These are phyloP conservation scores for Termitomyces sp. DNA, from an alignment of 768 basidiomycete species.

Conservation along the genomic window DNA sequence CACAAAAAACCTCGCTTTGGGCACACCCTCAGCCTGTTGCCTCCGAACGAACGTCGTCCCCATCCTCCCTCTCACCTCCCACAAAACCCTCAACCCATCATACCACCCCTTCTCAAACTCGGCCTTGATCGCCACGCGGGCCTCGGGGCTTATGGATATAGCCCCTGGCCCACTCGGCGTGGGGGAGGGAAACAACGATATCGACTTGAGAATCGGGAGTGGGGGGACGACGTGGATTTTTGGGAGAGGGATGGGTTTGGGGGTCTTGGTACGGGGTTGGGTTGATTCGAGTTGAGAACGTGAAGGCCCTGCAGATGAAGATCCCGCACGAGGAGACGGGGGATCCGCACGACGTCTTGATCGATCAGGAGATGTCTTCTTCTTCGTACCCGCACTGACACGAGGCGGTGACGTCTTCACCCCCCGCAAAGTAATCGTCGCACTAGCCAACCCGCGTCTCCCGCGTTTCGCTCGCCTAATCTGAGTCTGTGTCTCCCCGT, in stretches of 20 bases:
- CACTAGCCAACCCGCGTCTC: constrained; percentile 59
- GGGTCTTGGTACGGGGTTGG: background rate
- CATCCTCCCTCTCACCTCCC: constrained; percentile 43
- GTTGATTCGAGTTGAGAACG: background rate
- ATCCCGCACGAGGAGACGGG: background rate
- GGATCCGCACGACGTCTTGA: background rate
- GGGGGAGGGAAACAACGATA: constrained; percentile 33
- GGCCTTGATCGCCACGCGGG: constrained; percentile 27
- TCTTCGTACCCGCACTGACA: background rate
- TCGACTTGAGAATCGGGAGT: constrained; percentile 41
- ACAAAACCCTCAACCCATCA: constrained; percentile 52
- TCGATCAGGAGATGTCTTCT: constrained; percentile 5
- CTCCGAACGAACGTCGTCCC: constrained; percentile 31
- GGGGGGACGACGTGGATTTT: constrained; percentile 60
- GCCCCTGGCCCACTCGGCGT: constrained; percentile 30
- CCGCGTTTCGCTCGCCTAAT: constrained; percentile 35
- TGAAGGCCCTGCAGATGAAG: constrained; percentile 2
- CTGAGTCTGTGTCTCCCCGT: constrained; percentile 5
- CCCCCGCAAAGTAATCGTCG: constrained; percentile 59
- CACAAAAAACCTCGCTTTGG: constrained; percentile 4
- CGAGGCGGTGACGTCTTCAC: constrained; percentile 9
- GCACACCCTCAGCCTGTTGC: background rate
- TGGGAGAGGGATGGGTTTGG: constrained; percentile 13
- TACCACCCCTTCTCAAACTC: constrained; percentile 64
- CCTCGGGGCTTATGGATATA: background rate